phyloP scores from a whole-genome alignment of 805 yeast species.

The Blastobotrys chiropterorum region DNA sequence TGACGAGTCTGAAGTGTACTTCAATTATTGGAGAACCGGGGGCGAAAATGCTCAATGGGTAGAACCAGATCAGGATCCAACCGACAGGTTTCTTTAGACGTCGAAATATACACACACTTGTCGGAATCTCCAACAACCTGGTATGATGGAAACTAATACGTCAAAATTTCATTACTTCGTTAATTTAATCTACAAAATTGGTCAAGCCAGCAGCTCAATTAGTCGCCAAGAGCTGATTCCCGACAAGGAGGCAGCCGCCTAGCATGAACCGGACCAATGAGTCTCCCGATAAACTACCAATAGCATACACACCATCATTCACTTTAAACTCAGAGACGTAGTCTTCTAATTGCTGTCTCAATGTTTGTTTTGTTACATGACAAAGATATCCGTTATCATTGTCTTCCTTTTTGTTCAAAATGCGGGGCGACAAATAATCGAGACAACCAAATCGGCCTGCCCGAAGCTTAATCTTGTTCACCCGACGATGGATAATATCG shows the following conservation, averaged over 20 bases:
- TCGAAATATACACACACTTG: too few relatives aligned
- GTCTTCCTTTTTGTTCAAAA: slow-evolving; percentile 8
- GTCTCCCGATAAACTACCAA: slow-evolving; percentile 30
- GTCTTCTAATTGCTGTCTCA: slow-evolving; percentile 8
- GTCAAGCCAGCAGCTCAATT: background rate
- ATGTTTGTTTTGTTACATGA: slow-evolving; percentile 12
- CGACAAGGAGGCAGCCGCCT: slow-evolving; percentile 26
- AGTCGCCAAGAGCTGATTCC: background rate
- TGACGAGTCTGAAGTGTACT: slow-evolving; percentile 51
- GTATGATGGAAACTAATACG: background rate
- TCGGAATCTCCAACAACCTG: too few relatives aligned
- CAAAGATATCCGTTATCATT: background rate
- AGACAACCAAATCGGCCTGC: slow-evolving; percentile 29
- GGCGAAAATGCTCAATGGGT: slow-evolving; percentile 85
- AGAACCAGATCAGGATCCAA: slow-evolving; percentile 88
- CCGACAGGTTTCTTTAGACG: slow-evolving; percentile 37
- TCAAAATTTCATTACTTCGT: background rate
- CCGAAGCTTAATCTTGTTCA: slow-evolving; percentile 18
- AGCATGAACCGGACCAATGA: slow-evolving; percentile 27
- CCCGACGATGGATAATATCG: slow-evolving; percentile 5
- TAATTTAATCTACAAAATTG: background rate
- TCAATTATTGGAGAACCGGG: slow-evolving; percentile 80
- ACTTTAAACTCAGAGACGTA: slow-evolving; percentile 15
- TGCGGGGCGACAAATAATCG: slow-evolving; percentile 18
- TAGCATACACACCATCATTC: slow-evolving; percentile 19